Evolutionary conservation across 164 flowering plant genomes (phyloP).

Genomic region (Vitis rotundifolia): DNA sequence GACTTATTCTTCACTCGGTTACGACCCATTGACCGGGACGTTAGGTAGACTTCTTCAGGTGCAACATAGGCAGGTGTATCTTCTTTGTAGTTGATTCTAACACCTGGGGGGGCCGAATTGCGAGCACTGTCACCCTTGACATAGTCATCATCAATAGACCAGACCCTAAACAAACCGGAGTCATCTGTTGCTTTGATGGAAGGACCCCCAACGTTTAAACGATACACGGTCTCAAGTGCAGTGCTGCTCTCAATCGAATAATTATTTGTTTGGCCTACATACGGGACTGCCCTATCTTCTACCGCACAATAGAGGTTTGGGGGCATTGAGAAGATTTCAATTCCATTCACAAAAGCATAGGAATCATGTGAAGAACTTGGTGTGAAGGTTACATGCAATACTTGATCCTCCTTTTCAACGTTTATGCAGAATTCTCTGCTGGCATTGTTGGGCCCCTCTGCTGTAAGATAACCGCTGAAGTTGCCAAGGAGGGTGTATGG

Average conservation of each 20-base stretch:
- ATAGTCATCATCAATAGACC: constrained; percentile 11
- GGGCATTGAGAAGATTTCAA: no score
- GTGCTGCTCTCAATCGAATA: not conserved
- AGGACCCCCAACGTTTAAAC: constrained; percentile 22
- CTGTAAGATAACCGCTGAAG: no score
- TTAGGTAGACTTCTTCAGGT: constrained; percentile 13
- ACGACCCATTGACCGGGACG: constrained; percentile 4
- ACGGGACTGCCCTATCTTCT: no score
- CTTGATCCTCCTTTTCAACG: no score
- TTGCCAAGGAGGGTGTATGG: no score
- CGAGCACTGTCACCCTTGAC: not conserved
- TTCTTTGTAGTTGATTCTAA: not conserved
- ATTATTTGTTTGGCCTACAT: no score
- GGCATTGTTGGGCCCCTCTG: no score
- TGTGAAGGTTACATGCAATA: no score
- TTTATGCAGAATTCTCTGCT: no score
- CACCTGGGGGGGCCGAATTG: not conserved
- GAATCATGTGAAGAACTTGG: no score
- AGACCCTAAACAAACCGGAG: constrained; percentile 17
- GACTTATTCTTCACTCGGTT: not conserved
- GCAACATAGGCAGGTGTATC: constrained; percentile 3
- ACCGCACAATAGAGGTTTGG: no score
- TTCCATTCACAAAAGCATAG: no score
- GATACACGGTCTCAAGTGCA: constrained; percentile 18
- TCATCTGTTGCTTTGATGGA: not conserved